phyloP scores from a whole-genome alignment of 192 early-diverging fungal genomes.

The Linnemannia zychae region DNA sequence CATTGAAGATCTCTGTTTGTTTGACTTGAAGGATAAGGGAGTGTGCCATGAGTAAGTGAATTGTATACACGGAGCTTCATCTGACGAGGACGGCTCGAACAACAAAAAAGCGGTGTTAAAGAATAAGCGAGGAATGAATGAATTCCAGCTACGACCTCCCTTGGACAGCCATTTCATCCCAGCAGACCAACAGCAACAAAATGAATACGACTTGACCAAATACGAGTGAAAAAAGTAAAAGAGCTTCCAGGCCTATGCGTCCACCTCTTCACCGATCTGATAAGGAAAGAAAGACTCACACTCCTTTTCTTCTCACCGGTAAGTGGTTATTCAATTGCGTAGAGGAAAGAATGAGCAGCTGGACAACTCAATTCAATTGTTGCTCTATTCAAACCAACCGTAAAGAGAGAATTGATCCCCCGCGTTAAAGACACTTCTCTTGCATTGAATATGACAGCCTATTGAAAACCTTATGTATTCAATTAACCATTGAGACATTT shows the following conservation, averaged over 20 bases:
- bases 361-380: not conserved
- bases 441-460: not conserved
- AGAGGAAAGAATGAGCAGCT: not conserved
- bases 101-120: not conserved
- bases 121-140: not conserved
- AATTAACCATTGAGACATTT: constrained; percentile 2
- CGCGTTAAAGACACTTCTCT: not conserved
- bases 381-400: not conserved
- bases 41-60: not conserved
- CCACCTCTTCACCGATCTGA: not conserved
- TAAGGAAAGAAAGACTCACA: not conserved
- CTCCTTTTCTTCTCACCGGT: not conserved
- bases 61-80: not conserved
- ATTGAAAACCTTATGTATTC: constrained; percentile 7
- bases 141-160: not conserved
- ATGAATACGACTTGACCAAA: not conserved
- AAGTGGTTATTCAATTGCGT: not conserved
- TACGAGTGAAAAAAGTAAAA: not conserved
- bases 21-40: not conserved
- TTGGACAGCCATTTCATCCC: not conserved
- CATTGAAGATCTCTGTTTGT: not conserved
- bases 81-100: not conserved
- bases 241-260: not conserved
- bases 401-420: not conserved
- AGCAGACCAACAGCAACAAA: not conserved